A percentile compares a stretch with the other conserved stretches of the same genome.
These are phyloP conservation scores for Saccharomycopsis guyanensis DNA, from an alignment of 805 yeast genomes.

Conservation along the genomic window DNA sequence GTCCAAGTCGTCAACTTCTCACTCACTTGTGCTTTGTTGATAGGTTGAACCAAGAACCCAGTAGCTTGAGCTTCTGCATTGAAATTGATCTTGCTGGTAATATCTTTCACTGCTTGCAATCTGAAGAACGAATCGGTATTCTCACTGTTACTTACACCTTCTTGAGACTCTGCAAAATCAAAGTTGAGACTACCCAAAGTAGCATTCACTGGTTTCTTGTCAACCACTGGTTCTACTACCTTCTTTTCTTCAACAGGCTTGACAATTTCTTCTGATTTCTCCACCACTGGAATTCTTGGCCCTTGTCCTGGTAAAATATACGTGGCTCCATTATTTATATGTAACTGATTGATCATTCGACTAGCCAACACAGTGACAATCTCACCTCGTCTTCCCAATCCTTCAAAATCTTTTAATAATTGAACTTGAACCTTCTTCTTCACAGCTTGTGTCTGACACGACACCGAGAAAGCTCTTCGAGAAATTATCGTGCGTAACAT, in stretches of 20 bases:
- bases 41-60: slow-evolving; percentile 11
- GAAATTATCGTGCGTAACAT: too few relatives aligned
- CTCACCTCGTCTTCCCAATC: slow-evolving; percentile 62
- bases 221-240: background rate
- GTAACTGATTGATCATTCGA: slow-evolving; percentile 72
- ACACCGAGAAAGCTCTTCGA: background rate
- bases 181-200: slow-evolving; percentile 6
- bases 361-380: slow-evolving; percentile 70
- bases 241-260: background rate
- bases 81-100: slow-evolving; percentile 4
- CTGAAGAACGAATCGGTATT: slow-evolving; percentile 5
- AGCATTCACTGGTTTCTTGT: background rate
- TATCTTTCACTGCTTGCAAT: slow-evolving; percentile 9
- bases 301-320: slow-evolving; percentile 38
- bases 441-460: background rate
- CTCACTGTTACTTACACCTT: background rate
- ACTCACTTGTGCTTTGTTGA: slow-evolving; percentile 6
- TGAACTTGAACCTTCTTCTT: slow-evolving; percentile 58
- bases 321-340: slow-evolving; percentile 64
- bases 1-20: slow-evolving; percentile 7
- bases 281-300: slow-evolving; percentile 19
- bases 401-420: slow-evolving; percentile 58
- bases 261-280: background rate
- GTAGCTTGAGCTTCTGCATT: background rate
- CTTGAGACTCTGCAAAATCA: slow-evolving; percentile 1